phyloP scores from a whole-genome alignment of 2,329 filamentous ascomycete genomes.

The Beauveria sp. region DNA sequence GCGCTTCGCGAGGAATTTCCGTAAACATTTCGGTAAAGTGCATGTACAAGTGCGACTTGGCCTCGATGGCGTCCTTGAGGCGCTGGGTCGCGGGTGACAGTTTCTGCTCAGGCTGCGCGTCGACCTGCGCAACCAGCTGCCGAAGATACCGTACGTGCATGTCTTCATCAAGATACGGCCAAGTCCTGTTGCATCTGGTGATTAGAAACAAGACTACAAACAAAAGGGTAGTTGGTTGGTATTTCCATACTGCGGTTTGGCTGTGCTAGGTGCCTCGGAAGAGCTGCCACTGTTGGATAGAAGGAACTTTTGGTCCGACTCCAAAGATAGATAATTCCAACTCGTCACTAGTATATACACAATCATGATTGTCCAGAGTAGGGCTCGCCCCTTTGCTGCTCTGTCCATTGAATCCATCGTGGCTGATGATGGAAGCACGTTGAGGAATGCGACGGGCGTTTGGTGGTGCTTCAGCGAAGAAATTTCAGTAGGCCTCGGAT shows the following conservation, averaged over 20 bases:
- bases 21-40: constrained; percentile 10
- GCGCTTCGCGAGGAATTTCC: neutral
- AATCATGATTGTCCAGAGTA: neutral
- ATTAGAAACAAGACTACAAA: neutral
- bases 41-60: constrained; percentile 7
- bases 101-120: neutral
- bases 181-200: neutral
- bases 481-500: no score
- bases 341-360: neutral
- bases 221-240: neutral
- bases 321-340: neutral
- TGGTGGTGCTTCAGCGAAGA: no score
- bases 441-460: neutral
- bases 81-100: constrained; percentile 3
- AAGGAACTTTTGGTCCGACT: neutral
- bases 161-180: neutral
- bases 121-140: neutral
- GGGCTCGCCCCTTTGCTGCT: neutral
- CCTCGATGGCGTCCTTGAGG: constrained; percentile 4
- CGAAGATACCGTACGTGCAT: neutral
- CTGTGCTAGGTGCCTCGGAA: neutral
- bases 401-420: neutral
- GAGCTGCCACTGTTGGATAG: neutral
- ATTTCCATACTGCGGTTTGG: neutral
- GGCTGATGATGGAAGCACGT: neutral